Evolutionary conservation across 2,329 filamentous ascomycete genomes (phyloP).

Genomic region (Colletotrichum orchidophilum): DNA sequence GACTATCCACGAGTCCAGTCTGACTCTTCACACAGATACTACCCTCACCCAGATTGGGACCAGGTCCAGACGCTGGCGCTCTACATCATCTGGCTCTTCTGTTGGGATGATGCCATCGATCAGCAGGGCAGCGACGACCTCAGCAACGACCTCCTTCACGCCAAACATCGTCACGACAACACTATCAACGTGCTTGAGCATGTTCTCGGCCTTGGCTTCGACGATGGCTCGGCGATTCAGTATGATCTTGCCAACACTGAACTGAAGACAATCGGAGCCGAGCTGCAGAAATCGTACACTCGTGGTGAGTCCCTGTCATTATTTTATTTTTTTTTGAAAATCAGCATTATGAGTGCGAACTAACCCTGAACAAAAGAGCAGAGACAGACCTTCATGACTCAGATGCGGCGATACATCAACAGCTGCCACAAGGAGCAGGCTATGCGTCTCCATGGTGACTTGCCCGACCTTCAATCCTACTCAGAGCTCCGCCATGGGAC

Average conservation of each 20-base stretch:
- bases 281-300: slow-evolving; percentile 16
- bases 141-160: slow-evolving; percentile 38
- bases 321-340: no score
- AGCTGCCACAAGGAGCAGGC: slow-evolving; percentile 42
- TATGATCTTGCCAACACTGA: slow-evolving; percentile 38
- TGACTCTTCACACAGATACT: slow-evolving; percentile 31
- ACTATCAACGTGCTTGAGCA: slow-evolving; percentile 36
- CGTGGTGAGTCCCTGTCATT: background rate
- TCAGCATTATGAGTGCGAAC: no score
- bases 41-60: slow-evolving; percentile 35
- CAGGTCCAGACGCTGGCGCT: slow-evolving; percentile 38
- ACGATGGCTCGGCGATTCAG: background rate
- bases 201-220: slow-evolving; percentile 33
- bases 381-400: slow-evolving; percentile 25
- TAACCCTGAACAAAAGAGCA: background rate
- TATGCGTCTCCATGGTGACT: slow-evolving; percentile 36
- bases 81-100: slow-evolving; percentile 43
- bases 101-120: slow-evolving; percentile 47
- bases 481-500: slow-evolving; percentile 42
- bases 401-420: slow-evolving; percentile 38
- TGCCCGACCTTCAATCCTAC: slow-evolving; percentile 42
- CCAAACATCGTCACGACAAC: slow-evolving; percentile 38
- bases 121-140: slow-evolving; percentile 39
- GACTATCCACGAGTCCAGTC: background rate
- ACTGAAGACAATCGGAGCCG: slow-evolving; percentile 38